Conservation (phyloP, 805 yeast genomes). For the Yarrowia sp. region DNA sequence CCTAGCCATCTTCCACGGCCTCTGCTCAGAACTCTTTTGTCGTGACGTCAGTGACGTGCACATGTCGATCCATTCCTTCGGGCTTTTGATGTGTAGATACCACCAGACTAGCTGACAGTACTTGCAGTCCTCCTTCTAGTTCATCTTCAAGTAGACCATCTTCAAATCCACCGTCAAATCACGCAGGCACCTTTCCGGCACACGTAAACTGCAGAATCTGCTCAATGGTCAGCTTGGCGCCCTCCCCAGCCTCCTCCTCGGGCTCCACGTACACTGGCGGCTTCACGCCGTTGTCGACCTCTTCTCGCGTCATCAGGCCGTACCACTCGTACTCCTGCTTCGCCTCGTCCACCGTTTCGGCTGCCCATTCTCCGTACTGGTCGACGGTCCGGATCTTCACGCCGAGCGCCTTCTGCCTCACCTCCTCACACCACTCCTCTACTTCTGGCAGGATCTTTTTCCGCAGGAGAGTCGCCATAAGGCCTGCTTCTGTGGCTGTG, state of each 20-base stretch:
- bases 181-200: conserved; percentile 1
- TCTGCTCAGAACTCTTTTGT: too few relatives aligned
- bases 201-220: conserved; percentile 20
- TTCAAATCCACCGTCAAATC: too few relatives aligned
- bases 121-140: too few relatives aligned
- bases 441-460: conserved; percentile 91
- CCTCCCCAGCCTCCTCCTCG: background rate
- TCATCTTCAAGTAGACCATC: too few relatives aligned
- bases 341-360: conserved; percentile 50
- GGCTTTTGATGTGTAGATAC: too few relatives aligned
- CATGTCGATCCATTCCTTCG: too few relatives aligned
- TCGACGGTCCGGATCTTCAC: conserved; percentile 47
- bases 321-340: conserved; percentile 58
- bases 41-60: too few relatives aligned
- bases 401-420: conserved; percentile 41
- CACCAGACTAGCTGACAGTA: too few relatives aligned
- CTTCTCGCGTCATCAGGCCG: conserved; percentile 58
- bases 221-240: background rate
- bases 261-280: background rate
- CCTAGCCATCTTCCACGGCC: too few relatives aligned
- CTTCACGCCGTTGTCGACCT: conserved; percentile 40
- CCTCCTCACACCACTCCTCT: conserved; percentile 71
- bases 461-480: conserved; percentile 78
- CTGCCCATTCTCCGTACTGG: conserved; percentile 69
- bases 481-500: conserved; percentile 74